Conservation (phyloP, 148 eudicot genomes). For the Gaultheria prostrata region DNA sequence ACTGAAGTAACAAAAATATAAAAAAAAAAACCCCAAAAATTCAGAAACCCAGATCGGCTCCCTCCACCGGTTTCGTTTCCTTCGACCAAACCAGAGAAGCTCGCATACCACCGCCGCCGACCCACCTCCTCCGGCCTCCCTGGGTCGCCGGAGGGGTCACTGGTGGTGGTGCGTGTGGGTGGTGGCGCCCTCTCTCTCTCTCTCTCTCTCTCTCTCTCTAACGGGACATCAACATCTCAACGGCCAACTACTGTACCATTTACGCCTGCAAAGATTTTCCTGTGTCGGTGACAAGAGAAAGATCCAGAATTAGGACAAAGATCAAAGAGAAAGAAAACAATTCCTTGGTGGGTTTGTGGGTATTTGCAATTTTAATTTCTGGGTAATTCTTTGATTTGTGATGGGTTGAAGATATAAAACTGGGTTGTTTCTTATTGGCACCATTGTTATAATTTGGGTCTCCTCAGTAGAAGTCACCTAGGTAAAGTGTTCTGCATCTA, state of each 20-base stretch:
- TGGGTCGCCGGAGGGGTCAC: too few species aligned
- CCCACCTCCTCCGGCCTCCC: too few species aligned
- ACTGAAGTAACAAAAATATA: too few species aligned
- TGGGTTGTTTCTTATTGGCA: conserved; percentile 69
- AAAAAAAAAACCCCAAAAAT: too few species aligned
- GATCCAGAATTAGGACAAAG: conserved; percentile 1
- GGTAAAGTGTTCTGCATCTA: conserved; percentile 34
- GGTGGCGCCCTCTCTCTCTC: neutral
- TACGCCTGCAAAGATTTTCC: neutral
- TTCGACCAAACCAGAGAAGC: too few species aligned
- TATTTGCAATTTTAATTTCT: neutral
- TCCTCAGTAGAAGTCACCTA: conserved; percentile 97
- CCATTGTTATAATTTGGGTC: conserved; percentile 89
- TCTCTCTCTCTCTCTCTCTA: neutral
- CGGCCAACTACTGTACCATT: neutral
- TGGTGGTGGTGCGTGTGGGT: too few species aligned
- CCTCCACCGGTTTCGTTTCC: too few species aligned
- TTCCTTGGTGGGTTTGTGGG: conserved; percentile 15
- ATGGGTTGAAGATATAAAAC: conserved; percentile 83
- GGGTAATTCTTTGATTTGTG: conserved; percentile 22
- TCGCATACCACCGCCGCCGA: too few species aligned
- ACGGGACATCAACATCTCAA: neutral
- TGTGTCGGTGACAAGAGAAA: conserved; percentile 11
- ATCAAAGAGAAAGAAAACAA: neutral
- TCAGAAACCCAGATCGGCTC: too few species aligned